Evolutionary conservation across 345 rosid species (phyloP).

Genomic region (Cardamine resedifolia): DNA sequence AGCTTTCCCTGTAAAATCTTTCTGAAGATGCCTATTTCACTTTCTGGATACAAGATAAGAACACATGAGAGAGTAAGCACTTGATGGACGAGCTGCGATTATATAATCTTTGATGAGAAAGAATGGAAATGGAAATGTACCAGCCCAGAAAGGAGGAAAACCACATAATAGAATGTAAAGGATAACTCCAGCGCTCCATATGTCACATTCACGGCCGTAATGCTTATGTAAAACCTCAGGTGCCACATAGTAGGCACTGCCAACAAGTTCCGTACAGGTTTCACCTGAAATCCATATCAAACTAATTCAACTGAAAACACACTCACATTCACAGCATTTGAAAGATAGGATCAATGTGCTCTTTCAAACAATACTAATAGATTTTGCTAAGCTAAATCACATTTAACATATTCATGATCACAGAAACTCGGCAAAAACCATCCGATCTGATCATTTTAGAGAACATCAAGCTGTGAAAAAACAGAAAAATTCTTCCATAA

Average conservation of each 20-base stretch:
- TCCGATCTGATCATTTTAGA: neutral
- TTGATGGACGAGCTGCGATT: neutral
- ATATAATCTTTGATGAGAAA: constrained; percentile 2
- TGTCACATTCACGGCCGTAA: constrained; percentile 70
- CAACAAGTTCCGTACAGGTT: constrained; percentile 64
- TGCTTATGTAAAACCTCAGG: constrained; percentile 74
- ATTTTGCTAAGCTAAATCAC: neutral
- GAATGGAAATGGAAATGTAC: constrained; percentile 38
- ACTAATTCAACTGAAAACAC: neutral
- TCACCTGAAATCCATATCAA: constrained; percentile 44
- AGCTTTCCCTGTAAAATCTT: constrained; percentile 69
- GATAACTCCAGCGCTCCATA: constrained; percentile 87
- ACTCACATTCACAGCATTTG: constrained; percentile 4
- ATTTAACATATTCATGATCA: neutral
- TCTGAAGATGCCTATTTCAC: constrained; percentile 67
- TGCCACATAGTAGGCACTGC: constrained; percentile 83
- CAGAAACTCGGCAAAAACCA: neutral
- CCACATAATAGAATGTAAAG: constrained; percentile 71
- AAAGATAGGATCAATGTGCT: neutral
- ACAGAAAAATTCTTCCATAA: neutral
- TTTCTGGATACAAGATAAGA: constrained; percentile 45
- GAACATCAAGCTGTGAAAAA: neutral
- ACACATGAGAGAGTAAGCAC: constrained; percentile 23
- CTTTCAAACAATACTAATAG: neutral
- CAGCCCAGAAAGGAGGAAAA: constrained; percentile 86